Base-by-base conservation (phyloP, 2,329 filamentous ascomycete species). In the Falciphora oryzae region DNA sequence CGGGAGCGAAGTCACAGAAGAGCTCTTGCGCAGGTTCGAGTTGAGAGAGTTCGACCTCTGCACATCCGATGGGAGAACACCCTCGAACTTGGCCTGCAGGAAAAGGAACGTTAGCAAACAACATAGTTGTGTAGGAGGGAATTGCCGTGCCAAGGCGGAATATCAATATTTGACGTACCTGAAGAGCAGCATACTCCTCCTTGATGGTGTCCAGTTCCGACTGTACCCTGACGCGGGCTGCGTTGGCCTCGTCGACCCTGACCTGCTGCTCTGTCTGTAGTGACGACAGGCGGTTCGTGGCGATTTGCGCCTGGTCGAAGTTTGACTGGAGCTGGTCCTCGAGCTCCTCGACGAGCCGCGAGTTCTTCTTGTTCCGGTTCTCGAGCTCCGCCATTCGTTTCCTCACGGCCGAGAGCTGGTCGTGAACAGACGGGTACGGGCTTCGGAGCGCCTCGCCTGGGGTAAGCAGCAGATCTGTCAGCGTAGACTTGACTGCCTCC, bases 241-340 rank as follows among this genome's bases (percentile, higher is more conserved):
- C 79, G 68, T 89, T 89, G 13, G 89, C 89, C 69, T 97, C 92
- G 67, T 96, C 91, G 53, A 97, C 78, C 71, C 93, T 88, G 63
- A 83, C 82, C 66, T 88, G 85, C 61, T 89, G 88, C 76, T 93
- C 90, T 25, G 86, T 85, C 73, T 93, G 89, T 61, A 94, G 81
- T 61, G 90, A 89, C 63, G 93, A 97, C 63, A 98, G 80, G 64
- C 94, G 88, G 78, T 97, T 96, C 75, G 86, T 93, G 16, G 89
- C 88, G 66, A 87, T 81, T 73, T 97, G 92, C 66, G 94, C 93
- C 74, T 97, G 91, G 73, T 99, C 95, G 76, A 93, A 99, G 78
- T 95, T 97, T 74, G 85, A 92, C 73, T 94, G 93, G 64, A 99
- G 87, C 76, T 99, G 95, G 71, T 98, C 94, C 77, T 99, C 95